Percentiles rank a stretch among this genome's conserved stretches.
Conservation (phyloP, 306 rosid species). For the Glycine tomentella region DNA sequence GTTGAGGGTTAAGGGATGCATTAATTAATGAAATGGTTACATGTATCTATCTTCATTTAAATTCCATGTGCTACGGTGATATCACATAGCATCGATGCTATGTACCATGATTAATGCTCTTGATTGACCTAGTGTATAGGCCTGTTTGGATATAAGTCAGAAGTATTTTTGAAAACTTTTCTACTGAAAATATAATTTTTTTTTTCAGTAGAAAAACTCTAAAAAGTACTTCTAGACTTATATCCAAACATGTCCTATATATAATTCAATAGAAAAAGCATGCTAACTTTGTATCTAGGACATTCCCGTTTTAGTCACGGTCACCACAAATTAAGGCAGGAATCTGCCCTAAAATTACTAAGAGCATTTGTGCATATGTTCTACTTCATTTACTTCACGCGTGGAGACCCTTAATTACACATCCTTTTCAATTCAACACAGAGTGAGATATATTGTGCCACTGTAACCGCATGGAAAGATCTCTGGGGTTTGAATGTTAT, state of each 20-base stretch:
- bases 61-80: neutral
- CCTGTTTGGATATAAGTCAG: no score
- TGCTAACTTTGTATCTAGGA: neutral
- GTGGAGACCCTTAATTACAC: neutral
- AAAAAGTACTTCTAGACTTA: no score
- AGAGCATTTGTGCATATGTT: neutral
- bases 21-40: slow-evolving; percentile 2
- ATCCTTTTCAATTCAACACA: slow-evolving; percentile 10
- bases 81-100: no score
- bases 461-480: neutral
- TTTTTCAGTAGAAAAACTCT: no score
- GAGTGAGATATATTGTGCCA: neutral
- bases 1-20: neutral
- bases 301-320: neutral
- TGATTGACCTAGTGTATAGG: neutral
- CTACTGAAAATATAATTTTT: no score
- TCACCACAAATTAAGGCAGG: neutral
- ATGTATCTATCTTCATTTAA: neutral
- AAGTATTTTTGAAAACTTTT: no score
- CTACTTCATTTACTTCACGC: slow-evolving; percentile 8
- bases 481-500: neutral
- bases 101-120: neutral
- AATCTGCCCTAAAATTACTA: neutral
- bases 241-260: no score
- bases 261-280: no score